phyloP scores from a whole-genome alignment of 2,329 filamentous ascomycete genomes.

The Pseudocercospora macadamiae region DNA sequence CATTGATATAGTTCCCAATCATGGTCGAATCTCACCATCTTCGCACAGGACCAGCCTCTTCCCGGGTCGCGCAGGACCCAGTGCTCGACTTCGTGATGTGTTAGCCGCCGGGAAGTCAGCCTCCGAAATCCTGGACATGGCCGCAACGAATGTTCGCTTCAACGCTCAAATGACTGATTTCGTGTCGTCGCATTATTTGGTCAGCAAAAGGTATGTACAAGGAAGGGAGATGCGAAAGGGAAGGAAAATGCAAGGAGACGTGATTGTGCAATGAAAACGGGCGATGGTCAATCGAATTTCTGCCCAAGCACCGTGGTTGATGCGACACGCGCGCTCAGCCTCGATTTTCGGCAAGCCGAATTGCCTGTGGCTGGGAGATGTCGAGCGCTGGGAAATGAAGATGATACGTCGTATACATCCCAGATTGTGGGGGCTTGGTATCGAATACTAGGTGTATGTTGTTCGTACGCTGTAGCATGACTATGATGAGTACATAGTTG shows the following conservation, averaged over 20 bases:
- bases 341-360: not conserved
- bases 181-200: slow-evolving; percentile 19
- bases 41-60: slow-evolving; percentile 33
- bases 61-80: slow-evolving; percentile 17
- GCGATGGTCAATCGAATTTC: not conserved
- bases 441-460: no score
- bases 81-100: slow-evolving; percentile 3
- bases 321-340: not conserved
- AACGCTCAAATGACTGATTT: not conserved
- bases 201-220: slow-evolving; percentile 1
- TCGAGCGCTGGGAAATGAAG: not conserved
- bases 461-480: no score
- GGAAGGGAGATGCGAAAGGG: not conserved
- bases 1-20: not conserved
- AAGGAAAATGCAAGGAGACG: not conserved
- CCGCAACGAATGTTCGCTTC: slow-evolving; percentile 10
- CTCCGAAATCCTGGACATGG: slow-evolving; percentile 23
- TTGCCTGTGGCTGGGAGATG: slow-evolving; percentile 1
- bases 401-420: not conserved
- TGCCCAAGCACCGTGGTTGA: slow-evolving; percentile 4
- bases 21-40: no score
- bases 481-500: no score
- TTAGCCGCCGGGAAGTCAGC: slow-evolving; percentile 15
- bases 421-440: no score
- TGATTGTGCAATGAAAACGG: not conserved